Evolutionary conservation across 768 basidiomycete genomes (phyloP).

Genomic region (Hygrophorus pudorinus): DNA sequence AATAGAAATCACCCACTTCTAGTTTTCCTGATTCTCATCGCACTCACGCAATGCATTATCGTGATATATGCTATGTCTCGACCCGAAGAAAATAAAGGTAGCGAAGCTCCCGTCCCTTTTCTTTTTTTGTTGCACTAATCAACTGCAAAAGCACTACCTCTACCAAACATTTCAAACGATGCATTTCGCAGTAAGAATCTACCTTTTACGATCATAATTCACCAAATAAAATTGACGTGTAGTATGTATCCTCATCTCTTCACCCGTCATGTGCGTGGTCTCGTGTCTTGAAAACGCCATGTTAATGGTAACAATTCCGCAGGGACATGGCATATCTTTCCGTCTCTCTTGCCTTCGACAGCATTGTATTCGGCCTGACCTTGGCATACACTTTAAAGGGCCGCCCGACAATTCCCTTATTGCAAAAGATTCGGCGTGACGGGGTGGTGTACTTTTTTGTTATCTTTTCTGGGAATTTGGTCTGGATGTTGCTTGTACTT

Average conservation of each 20-base stretch:
- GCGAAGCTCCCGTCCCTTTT: too few relatives aligned
- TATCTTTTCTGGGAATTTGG: constrained; percentile 14
- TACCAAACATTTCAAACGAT: constrained; percentile 12
- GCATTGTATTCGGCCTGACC: constrained; percentile 12
- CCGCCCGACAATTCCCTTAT: neutral
- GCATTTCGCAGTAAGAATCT: constrained; percentile 9
- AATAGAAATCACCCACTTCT: neutral
- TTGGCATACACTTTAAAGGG: constrained; percentile 5
- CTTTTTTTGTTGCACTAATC: neutral
- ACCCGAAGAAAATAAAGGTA: neutral
- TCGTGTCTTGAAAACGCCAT: too few relatives aligned
- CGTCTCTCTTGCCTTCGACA: constrained; percentile 12
- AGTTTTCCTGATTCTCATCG: neutral
- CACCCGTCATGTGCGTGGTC: constrained; percentile 7
- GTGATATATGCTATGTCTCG: neutral
- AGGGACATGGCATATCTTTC: constrained; percentile 16
- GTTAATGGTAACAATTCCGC: neutral
- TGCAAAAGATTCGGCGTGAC: constrained; percentile 13
- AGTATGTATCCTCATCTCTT: constrained; percentile 13
- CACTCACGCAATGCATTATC: neutral
- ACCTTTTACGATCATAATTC: neutral
- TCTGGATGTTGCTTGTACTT: constrained; percentile 14
- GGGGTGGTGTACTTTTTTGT: constrained; percentile 15
- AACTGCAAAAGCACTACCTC: constrained; percentile 3
- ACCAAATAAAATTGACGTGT: neutral